A percentile compares a stretch with the other conserved stretches of the same genome.
Evolutionary conservation across 257 asterid genomes (phyloP).

Genomic region (Paraleonurus japonicus): DNA sequence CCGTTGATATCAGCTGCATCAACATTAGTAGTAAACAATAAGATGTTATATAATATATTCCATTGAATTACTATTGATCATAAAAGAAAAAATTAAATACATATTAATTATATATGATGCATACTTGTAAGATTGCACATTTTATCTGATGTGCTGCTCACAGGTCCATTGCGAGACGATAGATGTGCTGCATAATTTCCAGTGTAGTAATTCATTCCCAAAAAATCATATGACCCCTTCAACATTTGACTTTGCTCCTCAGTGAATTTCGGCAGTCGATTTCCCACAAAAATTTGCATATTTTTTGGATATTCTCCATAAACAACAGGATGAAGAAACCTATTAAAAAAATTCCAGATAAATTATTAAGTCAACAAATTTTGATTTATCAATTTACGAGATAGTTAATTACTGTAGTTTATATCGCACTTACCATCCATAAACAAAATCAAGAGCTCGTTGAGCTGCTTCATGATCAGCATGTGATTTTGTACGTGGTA

Average conservation of each 20-base stretch:
- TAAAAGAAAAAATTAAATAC: no score
- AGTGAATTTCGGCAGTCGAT: constrained; percentile 46
- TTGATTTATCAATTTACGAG: no score
- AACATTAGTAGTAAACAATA: not conserved
- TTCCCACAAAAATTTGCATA: constrained; percentile 37
- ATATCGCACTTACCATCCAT: constrained; percentile 79
- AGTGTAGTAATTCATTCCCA: constrained; percentile 56
- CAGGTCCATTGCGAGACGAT: not conserved
- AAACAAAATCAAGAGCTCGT: constrained; percentile 56
- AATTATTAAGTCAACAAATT: no score
- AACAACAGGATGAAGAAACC: constrained; percentile 51
- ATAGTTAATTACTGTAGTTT: no score
- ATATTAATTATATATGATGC: no score
- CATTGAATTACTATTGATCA: no score
- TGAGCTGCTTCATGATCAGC: constrained; percentile 42
- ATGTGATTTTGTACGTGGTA: constrained; percentile 39
- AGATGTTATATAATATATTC: not conserved
- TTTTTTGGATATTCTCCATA: constrained; percentile 51
- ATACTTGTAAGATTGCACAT: not conserved
- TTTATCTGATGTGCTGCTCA: constrained; percentile 22
- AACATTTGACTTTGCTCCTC: constrained; percentile 23
- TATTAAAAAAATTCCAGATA: not conserved
- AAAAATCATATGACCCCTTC: constrained; percentile 50
- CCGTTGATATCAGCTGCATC: not conserved
- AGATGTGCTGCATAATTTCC: constrained; percentile 34